Evolutionary conservation across 2,329 filamentous ascomycete genomes (phyloP), one percentile per base, ranked within the genome.

Genomic region (Fusarium redolens): DNA sequence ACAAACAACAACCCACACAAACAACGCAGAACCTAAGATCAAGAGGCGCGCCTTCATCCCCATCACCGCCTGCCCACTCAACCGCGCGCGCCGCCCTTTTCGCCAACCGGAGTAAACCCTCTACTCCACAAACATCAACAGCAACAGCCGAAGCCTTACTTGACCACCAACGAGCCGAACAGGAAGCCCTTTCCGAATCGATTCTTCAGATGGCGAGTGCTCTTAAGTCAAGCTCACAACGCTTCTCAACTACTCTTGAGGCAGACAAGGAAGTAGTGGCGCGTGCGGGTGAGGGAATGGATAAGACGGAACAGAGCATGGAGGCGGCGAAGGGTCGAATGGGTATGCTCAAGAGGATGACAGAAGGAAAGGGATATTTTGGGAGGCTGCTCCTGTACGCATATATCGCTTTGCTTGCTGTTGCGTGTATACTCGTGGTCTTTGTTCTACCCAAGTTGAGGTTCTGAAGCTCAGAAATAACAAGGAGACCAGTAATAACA

Each of bases 351-450:
- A 86, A 90, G 75, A 88, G 88, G 58, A 94, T 97, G 91, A 94
- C 92, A 20, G 96, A 98, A 84, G 95, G 95, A 7, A 92, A 92
- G 79, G 95, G 95, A 0, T 97, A 93, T 92, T 94, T 89, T 90
- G 95, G 92, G 10, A 85, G 95, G 58, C 89, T 97, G 85, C 86
- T 96, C 83, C 85, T 98, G 68, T 97, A 96, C 85, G 92, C 86
- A 43, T 92, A 93, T 87, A 95, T 98, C 54, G 93, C 92, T 77
- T 94, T 90, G 35, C 81, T 98, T 70, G 96, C 94, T 91, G 77
- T 97, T n/a, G 83, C 90, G 31, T 88, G 94, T 22, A 84, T 97
- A 40, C 76, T 97, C 79, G 82, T 98, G 72, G 95, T 98, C 17
- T 96, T 96, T 84, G 87, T 96, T 56, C 85, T 94, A 79, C 96